Evolutionary conservation across 179 eudicot species (phyloP).

Genomic region (Heliamphora pulchella): DNA sequence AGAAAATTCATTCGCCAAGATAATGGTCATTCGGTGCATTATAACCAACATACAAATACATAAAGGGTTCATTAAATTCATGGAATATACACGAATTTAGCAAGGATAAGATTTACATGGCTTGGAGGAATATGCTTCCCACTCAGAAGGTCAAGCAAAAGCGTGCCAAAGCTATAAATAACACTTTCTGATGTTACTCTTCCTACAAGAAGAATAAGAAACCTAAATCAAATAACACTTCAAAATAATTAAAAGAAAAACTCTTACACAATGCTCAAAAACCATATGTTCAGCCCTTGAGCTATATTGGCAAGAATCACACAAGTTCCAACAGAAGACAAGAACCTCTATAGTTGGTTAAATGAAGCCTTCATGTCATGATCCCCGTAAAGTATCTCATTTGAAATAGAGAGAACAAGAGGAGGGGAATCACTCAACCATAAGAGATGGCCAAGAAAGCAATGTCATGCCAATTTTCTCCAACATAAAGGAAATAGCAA

Average conservation of each 20-base stretch:
- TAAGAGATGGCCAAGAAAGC: neutral
- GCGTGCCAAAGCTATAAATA: slow-evolving; percentile 51
- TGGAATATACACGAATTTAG: neutral
- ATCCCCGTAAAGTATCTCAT: no score
- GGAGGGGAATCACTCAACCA: no score
- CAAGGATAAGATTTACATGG: slow-evolving; percentile 30
- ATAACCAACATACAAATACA: neutral
- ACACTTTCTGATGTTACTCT: slow-evolving; percentile 52
- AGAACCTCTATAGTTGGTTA: neutral
- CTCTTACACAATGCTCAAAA: neutral
- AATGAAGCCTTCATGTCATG: neutral
- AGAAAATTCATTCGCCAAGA: neutral
- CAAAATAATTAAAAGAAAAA: neutral
- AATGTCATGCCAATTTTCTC: neutral
- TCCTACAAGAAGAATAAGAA: slow-evolving; percentile 23
- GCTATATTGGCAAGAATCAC: slow-evolving; percentile 6
- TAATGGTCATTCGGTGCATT: neutral
- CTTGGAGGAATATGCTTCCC: slow-evolving; percentile 59
- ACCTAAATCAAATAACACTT: neutral
- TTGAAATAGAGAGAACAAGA: no score
- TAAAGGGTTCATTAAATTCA: neutral
- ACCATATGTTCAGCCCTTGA: neutral
- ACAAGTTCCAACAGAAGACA: neutral
- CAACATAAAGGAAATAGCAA: neutral
- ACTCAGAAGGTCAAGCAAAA: slow-evolving; percentile 51